A percentile compares a stretch with the other conserved stretches of the same genome.
phyloP scores from a whole-genome alignment of 2,329 filamentous ascomycete species.

The Cercospora citrullina region DNA sequence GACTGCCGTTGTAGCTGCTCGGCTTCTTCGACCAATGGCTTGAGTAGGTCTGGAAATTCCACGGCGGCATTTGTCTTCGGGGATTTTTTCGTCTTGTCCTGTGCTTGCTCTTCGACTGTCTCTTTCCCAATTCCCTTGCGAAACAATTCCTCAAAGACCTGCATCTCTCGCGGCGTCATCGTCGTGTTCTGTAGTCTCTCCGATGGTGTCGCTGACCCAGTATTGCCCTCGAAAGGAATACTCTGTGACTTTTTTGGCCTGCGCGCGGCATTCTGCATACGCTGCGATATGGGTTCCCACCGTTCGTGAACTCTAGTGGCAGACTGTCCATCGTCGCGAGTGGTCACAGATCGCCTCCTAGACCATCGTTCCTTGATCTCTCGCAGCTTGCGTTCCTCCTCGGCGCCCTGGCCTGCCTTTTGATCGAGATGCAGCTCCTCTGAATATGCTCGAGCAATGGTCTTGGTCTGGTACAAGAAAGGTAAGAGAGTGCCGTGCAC shows the following conservation, averaged over 20 bases:
- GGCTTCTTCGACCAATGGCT: conserved; percentile 27
- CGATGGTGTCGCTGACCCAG: conserved; percentile 10
- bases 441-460: conserved; percentile 28
- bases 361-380: conserved; percentile 16
- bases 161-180: conserved; percentile 27
- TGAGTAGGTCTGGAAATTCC: conserved; percentile 25
- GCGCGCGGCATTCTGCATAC: neutral
- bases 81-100: neutral
- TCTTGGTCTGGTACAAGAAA: conserved; percentile 37
- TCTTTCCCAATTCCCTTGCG: conserved; percentile 13
- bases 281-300: neutral
- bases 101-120: conserved; percentile 1
- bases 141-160: conserved; percentile 26
- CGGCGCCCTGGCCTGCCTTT: conserved; percentile 6
- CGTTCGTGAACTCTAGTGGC: neutral
- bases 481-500: conserved; percentile 23
- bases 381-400: conserved; percentile 1
- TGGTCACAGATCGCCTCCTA: neutral
- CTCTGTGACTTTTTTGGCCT: conserved; percentile 1
- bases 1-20: conserved; percentile 15
- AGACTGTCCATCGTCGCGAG: neutral
- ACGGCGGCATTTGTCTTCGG: neutral
- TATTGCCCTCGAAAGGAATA: conserved; percentile 25
- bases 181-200: conserved; percentile 23
- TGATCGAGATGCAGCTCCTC: neutral